Conservation (phyloP, 208 protist genomes). For the Crithidia sp. region DNA sequence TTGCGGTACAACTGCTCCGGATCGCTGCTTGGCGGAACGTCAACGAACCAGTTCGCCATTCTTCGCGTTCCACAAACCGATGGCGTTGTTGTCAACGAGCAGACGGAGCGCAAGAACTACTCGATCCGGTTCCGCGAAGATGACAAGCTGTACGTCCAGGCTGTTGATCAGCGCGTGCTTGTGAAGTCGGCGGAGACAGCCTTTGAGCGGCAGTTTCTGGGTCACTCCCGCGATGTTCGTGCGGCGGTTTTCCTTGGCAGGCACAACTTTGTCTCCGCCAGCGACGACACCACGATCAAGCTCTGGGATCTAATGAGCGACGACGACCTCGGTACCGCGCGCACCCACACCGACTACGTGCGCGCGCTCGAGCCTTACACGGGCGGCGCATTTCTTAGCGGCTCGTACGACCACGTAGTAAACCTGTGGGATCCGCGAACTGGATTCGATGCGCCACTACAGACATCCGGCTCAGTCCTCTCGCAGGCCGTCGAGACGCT, state of each 20-base stretch:
- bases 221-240: constrained; percentile 82
- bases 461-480: constrained; percentile 39
- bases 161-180: constrained; percentile 78
- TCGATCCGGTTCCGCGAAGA: constrained; percentile 81
- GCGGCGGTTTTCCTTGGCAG: constrained; percentile 69
- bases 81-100: constrained; percentile 82
- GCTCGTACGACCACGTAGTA: constrained; percentile 86
- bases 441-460: constrained; percentile 55
- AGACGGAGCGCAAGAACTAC: constrained; percentile 76
- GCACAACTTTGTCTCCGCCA: constrained; percentile 83
- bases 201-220: constrained; percentile 83
- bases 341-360: constrained; percentile 87
- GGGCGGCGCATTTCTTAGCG: constrained; percentile 73
- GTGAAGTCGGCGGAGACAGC: constrained; percentile 78
- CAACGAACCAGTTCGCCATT: constrained; percentile 82
- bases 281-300: constrained; percentile 84
- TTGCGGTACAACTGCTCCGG: constrained; percentile 70
- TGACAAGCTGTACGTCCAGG: constrained; percentile 80
- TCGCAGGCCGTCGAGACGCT: constrained; percentile 67
- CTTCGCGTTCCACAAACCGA: constrained; percentile 78
- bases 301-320: constrained; percentile 84
- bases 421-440: constrained; percentile 84
- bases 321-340: constrained; percentile 51
- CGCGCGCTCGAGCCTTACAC: constrained; percentile 67
- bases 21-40: constrained; percentile 63